These are phyloP conservation scores for Mucor indicus DNA, from an alignment of 371 early-diverging fungal species.

Conservation along the genomic window DNA sequence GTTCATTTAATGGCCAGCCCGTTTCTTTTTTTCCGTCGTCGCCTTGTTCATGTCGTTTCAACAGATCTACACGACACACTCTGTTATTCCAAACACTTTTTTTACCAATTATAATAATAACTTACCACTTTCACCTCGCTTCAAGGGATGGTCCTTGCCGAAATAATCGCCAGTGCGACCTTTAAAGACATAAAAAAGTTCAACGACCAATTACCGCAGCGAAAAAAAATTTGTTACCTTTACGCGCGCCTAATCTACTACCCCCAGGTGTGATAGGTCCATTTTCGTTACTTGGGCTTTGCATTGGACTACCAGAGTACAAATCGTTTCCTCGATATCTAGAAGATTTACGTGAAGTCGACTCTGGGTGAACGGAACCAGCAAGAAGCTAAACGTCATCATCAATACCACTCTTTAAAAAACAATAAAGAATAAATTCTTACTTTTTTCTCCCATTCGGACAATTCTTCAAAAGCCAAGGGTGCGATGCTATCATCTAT, in stretches of 20 bases:
- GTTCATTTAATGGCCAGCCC: too few species aligned
- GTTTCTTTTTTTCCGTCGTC: too few species aligned
- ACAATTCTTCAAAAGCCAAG: slow-evolving; percentile 58
- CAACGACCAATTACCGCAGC: neutral
- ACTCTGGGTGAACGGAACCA: slow-evolving; percentile 55
- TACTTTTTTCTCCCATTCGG: slow-evolving; percentile 73
- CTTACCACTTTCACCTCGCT: slow-evolving; percentile 18
- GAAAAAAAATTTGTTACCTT: slow-evolving; percentile 4
- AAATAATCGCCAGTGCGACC: slow-evolving; percentile 24
- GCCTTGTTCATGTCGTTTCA: slow-evolving; percentile 11
- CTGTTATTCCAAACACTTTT: too few species aligned
- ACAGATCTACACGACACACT: neutral
- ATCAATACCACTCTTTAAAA: too few species aligned
- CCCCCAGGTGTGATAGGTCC: slow-evolving; percentile 24
- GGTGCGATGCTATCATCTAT: slow-evolving; percentile 62
- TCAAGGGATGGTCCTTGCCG: slow-evolving; percentile 16
- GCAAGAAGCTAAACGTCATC: slow-evolving; percentile 54
- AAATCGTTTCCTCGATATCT: slow-evolving; percentile 23
- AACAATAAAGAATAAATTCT: neutral
- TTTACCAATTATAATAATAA: neutral
- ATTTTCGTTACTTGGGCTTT: slow-evolving; percentile 41
- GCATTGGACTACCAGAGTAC: slow-evolving; percentile 30
- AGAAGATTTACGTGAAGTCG: slow-evolving; percentile 36
- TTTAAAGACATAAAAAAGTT: neutral
- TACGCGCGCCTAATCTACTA: slow-evolving; percentile 12